Percentiles rank a stretch among this genome's conserved stretches.
phyloP scores from a whole-genome alignment of 2,329 filamentous ascomycete species.

The Endothia cerciana region DNA sequence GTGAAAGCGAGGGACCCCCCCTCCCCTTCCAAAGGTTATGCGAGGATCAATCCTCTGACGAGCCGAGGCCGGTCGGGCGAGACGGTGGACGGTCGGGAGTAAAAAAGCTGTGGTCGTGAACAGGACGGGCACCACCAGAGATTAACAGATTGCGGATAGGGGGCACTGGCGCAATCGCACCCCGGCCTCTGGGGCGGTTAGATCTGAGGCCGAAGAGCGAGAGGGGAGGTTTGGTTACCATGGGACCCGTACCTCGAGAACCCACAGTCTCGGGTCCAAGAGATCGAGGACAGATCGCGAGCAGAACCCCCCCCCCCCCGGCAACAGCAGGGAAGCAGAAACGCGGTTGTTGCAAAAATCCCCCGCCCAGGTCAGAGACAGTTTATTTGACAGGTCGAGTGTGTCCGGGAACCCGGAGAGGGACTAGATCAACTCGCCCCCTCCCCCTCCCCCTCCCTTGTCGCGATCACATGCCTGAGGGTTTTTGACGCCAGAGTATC shows the following conservation, averaged over 20 bases:
- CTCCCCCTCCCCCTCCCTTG: not conserved
- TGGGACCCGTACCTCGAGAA: not conserved
- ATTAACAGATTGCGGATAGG: too few relatives aligned
- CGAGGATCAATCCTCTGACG: not conserved
- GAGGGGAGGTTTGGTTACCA: not conserved
- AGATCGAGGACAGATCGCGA: not conserved
- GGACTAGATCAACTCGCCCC: not conserved
- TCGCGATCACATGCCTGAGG: not conserved
- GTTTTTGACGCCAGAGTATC: not conserved
- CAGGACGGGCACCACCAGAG: not conserved
- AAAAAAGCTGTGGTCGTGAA: not conserved
- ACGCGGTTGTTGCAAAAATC: not conserved
- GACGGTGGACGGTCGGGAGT: not conserved
- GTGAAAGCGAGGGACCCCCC: not conserved
- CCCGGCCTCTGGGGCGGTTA: not conserved
- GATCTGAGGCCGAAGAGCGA: constrained; percentile 8
- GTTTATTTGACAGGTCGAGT: not conserved
- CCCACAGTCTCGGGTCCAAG: not conserved
- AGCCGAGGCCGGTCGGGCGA: not conserved
- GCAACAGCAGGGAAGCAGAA: not conserved
- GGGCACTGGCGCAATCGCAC: not conserved
- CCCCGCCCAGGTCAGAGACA: too few relatives aligned
- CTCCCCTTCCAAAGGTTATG: too few relatives aligned
- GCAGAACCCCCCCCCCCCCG: too few relatives aligned
- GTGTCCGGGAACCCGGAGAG: not conserved